A percentile compares a stretch with the other conserved stretches of the same genome.
Evolutionary conservation across 768 basidiomycete genomes (phyloP).

Genomic region (Wakefieldia striispora): DNA sequence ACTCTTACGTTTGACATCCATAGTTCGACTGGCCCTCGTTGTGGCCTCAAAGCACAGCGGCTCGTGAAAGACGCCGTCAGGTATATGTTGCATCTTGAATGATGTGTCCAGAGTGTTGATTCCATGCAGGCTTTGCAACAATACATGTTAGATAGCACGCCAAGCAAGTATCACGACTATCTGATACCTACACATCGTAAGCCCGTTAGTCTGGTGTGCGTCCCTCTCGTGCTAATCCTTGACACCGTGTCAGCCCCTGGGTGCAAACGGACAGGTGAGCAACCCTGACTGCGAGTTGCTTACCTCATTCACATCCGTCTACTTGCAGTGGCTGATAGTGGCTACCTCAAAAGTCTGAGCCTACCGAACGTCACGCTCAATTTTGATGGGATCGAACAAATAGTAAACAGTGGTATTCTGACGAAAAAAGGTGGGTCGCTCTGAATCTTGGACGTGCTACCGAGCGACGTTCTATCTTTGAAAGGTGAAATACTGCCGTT

Average conservation of each 20-base stretch:
- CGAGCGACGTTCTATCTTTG: neutral
- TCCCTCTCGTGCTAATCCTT: neutral
- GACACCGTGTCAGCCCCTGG: slow-evolving; percentile 43
- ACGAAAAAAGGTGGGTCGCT: slow-evolving; percentile 21
- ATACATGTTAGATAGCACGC: slow-evolving; percentile 49
- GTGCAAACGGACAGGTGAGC: slow-evolving; percentile 49
- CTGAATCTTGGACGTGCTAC: neutral
- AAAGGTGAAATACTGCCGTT: slow-evolving; percentile 29
- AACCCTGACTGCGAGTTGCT: neutral
- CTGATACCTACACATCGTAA: slow-evolving; percentile 54
- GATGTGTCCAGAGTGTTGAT: neutral
- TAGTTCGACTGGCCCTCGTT: slow-evolving; percentile 22
- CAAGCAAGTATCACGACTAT: slow-evolving; percentile 43
- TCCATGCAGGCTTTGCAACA: slow-evolving; percentile 35
- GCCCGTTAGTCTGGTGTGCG: slow-evolving; percentile 17
- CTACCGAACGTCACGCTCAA: slow-evolving; percentile 24
- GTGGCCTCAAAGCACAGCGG: slow-evolving; percentile 6
- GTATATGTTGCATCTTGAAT: neutral
- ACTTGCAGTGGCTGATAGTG: slow-evolving; percentile 26
- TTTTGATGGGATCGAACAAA: slow-evolving; percentile 23
- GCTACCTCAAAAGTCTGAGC: slow-evolving; percentile 21
- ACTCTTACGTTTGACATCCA: neutral
- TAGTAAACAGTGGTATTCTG: slow-evolving; percentile 20
- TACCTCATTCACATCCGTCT: neutral
- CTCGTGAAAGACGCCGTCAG: slow-evolving; percentile 11